Evolutionary conservation across 2,329 filamentous ascomycete species (phyloP).

Genomic region (Sporothrix humicola): DNA sequence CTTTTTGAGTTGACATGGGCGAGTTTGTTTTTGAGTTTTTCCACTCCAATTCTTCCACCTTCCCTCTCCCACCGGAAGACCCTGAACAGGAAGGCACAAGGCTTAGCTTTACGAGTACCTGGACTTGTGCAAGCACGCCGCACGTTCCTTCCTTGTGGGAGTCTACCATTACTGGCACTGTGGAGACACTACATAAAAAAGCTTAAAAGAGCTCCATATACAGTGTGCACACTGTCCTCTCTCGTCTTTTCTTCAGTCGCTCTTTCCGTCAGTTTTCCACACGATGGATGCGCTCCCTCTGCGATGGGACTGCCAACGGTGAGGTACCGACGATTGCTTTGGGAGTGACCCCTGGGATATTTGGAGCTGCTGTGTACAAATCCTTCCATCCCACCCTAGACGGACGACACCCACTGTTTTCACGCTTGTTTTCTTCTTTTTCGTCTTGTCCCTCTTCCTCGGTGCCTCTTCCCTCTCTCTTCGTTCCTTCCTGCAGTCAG

Average conservation of each 20-base stretch:
- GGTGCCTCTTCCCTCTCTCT: neutral
- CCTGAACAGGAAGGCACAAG: constrained; percentile 22
- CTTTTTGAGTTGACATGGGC: neutral
- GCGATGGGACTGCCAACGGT: neutral
- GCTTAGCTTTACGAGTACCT: constrained; percentile 7
- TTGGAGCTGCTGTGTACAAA: too few relatives aligned
- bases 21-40: neutral
- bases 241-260: too few relatives aligned
- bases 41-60: neutral
- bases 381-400: neutral
- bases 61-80: constrained; percentile 7
- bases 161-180: neutral
- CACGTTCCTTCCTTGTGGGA: neutral
- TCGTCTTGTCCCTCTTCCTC: too few relatives aligned
- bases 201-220: neutral
- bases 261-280: neutral
- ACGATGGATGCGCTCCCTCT: neutral
- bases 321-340: neutral
- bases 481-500: neutral
- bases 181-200: constrained; percentile 5
- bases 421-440: neutral
- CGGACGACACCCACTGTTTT: neutral
- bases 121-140: neutral
- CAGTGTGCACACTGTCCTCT: neutral
- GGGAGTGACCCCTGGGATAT: too few relatives aligned